Base-by-base conservation (phyloP, 192 early-diverging fungal species). In the Fimicolochytrium jonesii region DNA sequence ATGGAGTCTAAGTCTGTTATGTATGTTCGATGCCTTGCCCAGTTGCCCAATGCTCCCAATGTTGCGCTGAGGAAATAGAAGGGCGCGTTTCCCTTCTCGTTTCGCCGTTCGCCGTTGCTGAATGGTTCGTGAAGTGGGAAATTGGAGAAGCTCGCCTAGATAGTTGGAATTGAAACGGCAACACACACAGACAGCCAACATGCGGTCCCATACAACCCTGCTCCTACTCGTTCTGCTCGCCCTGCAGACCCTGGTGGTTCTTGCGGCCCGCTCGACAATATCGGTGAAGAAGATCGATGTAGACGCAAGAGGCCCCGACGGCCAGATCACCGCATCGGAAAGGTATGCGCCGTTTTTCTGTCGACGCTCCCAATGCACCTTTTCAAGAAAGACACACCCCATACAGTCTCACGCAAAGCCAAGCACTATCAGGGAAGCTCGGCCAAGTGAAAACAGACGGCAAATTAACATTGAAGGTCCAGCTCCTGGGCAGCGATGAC, bases 401-500 rank as follows among this genome's bases (percentile, higher is more conserved):
- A 17, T 39, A 17, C 17, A 39, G 37, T 39, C 9, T 39, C 7
- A 39, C 7, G 37, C 37, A 39, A 17, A 29, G 30, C 15, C 23
- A 50, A 25, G 48, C 4, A 5, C 48, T 50, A 4, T 25, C 48
- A 50, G 15, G 20, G 6, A 50, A 50, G 26, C 23, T 29, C 4
- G 23, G 48, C 25, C 20, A 30, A 29, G 28, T 25, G 2, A 15
- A 13, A 3, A 29, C 9, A 17, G 15, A 17, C 22, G 59, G 50
- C 33, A 50, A 61, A 35, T 47, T 61, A 15, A n/a, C 32, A 11
- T 17, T 61, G 9, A 39, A 10, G 17, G 51, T 46, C n/a, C 17
- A 20, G 18, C 17, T 64, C 25, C 18, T 56, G n/a, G 52, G 17
- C 22, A 9, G 30, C 5, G 32, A 54, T 20, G 62, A 39, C n/a